Base-by-base conservation (phyloP, 148 eudicot genomes). In the Drosera capensis region DNA sequence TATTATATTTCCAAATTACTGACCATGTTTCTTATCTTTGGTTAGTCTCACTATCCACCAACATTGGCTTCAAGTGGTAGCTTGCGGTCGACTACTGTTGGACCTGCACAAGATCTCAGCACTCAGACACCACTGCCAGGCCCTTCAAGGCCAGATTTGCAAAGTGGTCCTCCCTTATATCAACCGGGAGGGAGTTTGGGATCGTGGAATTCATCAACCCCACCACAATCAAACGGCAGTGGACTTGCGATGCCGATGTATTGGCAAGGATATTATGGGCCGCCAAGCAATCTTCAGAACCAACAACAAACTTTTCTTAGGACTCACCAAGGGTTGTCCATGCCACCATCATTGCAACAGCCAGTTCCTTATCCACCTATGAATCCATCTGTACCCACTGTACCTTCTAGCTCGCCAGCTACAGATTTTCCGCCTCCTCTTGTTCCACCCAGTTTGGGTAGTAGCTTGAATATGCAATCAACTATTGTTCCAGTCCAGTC, bases 11-110 rank as follows among this genome's bases (percentile, higher is more conserved):
- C n/a, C n/a, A 42, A 7, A 0, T 25, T 53, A 34, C 13, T 34
- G n/a, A 34, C n/a, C 9, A 34, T 34, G 3, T 34, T 11, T 34
- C 38, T 11, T 11, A 2, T 4, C 38, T 34, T 0, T 13, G 5
- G n/a, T 34, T 54, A 75, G 80, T 67, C 73, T 41, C 80, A 75
- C n/a, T 66, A 63, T 60, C 35, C 56, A 24, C 21, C 3, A 25
- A 57, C 58, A 23, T 42, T 65, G 48, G 37, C 60, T 38, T 24
- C 54, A 16, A 34, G 56, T 59, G 20, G 68, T 25, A 63, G 50
- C 40, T 61, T 43, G 40, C 51, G 64, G 14, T 2, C 56, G 13
- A 55, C 56, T 39, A 23, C 35, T 36, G 13, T 20, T 61, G 64
- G 61, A 48, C 28, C 70, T 14, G 13, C 49, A 8, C 16, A 54